Base-by-base conservation (phyloP, 2,329 filamentous ascomycete species). In the Ascochyta lentis region DNA sequence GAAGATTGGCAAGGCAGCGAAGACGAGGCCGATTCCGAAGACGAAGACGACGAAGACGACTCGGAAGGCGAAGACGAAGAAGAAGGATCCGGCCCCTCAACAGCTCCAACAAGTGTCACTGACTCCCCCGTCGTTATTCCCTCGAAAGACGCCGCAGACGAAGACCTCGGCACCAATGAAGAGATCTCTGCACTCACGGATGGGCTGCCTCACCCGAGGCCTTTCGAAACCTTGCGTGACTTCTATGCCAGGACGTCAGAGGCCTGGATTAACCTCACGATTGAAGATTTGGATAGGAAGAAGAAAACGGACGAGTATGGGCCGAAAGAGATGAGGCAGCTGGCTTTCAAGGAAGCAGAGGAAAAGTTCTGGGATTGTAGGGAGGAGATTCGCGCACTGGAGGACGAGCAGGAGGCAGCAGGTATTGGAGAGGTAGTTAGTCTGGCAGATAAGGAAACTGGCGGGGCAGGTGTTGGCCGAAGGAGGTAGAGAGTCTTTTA, bases 281-380 rank as follows among this genome's bases (percentile, higher is more conserved):
- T 97, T 78, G 89, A 89, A 1, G 88, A 84, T 62, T 78, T 95
- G 55, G 65, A 62, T 3, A 62, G 58, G 45, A 84, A 87, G 3
- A 89, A 90, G 74, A 83, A 86, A 37, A 83, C 91, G 61, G 53
- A 56, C 6, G 48, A 56, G 38, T 55, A 42, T 15, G 48, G 53
- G 0, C 82, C 86, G 0, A 99, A 99, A 81, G 95, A 98, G 79
- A 87, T 98, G 68, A 92, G 96, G 75, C 89, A 93, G 68, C 88
- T 87, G 72, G 95, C 92, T 1, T 99, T 97, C 74, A 89, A 92
- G 71, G 83, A 92, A 61, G 93, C 93, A 37, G 95, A 99, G 77
- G 90, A 93, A 78, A 96, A 96, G 76, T 99, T 95, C 95, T 99
- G 95, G 95, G 95, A 97, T 81, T 92, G 89, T 72, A 85, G 95